These are phyloP conservation scores for Diutina pseudorugosa DNA, from an alignment of 1,139 yeast genomes.

Conservation along the genomic window DNA sequence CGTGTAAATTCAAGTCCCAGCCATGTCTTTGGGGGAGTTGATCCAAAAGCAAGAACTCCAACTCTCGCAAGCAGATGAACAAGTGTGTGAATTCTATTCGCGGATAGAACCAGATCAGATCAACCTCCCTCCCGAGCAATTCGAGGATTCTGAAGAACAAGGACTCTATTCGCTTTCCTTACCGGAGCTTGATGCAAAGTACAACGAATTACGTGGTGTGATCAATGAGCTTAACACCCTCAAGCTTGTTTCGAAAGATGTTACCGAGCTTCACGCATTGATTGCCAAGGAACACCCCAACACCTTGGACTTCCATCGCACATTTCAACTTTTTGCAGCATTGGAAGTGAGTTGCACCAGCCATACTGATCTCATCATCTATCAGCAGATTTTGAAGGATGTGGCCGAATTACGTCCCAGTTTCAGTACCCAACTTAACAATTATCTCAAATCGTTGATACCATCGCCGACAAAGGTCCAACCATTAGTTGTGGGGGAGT, in stretches of 20 bases:
- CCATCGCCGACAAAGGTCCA: neutral
- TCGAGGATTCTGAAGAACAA: neutral
- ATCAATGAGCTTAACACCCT: neutral
- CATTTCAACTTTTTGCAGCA: neutral
- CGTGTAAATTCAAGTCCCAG: neutral
- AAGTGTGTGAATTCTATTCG: neutral
- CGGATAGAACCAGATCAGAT: neutral
- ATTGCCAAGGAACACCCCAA: neutral
- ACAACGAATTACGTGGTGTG: neutral
- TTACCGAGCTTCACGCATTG: neutral
- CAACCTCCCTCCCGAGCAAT: neutral
- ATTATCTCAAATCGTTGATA: neutral
- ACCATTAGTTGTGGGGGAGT: neutral
- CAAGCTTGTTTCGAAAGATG: neutral
- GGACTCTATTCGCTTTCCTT: neutral
- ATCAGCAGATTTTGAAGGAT: neutral
- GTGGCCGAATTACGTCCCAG: neutral
- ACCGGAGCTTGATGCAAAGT: neutral
- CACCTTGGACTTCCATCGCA: neutral
- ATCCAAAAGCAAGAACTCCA: neutral
- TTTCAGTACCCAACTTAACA: neutral
- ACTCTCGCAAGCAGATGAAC: neutral
- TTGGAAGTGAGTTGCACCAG: neutral
- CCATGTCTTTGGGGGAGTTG: neutral
- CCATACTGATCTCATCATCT: neutral